These are phyloP conservation scores for Cadophora gregata DNA, from an alignment of 2,329 filamentous ascomycete species.

Conservation along the genomic window DNA sequence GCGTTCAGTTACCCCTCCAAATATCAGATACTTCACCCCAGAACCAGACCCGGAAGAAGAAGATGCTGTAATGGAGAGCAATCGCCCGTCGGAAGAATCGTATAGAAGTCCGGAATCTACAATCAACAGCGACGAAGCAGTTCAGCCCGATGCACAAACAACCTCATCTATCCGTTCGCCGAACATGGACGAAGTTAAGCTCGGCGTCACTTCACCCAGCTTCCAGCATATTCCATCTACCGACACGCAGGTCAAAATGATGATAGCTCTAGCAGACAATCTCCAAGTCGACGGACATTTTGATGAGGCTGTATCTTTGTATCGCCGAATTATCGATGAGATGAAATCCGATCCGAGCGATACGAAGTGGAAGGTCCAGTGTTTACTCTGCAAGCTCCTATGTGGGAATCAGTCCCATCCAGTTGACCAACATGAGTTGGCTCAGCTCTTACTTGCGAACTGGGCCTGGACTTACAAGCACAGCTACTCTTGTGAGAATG, in stretches of 20 bases:
- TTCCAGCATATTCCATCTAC: not conserved
- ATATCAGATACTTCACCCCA: conserved; percentile 13
- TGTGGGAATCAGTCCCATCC: not conserved
- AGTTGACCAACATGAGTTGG: not conserved
- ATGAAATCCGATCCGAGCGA: not conserved
- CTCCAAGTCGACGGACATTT: not conserved
- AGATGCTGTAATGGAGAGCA: not conserved
- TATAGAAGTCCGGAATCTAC: not conserved
- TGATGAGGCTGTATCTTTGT: not conserved
- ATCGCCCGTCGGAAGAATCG: not conserved
- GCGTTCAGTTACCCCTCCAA: not conserved
- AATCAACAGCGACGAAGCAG: not conserved
- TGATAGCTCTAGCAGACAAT: not conserved
- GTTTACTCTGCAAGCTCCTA: not conserved
- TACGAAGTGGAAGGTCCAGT: not conserved
- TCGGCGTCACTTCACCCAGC: not conserved
- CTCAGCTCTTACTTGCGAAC: not conserved
- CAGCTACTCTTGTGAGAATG: conserved; percentile 5
- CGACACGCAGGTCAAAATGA: not conserved
- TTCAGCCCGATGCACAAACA: not conserved
- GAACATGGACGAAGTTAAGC: not conserved
- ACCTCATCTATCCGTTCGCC: not conserved
- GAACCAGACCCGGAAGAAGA: not conserved
- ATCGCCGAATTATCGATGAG: not conserved
- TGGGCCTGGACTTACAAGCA: not conserved